These are phyloP conservation scores for Apiotrichum mycotoxinovorans DNA, from an alignment of 1,284 basidiomycete genomes.

Conservation along the genomic window DNA sequence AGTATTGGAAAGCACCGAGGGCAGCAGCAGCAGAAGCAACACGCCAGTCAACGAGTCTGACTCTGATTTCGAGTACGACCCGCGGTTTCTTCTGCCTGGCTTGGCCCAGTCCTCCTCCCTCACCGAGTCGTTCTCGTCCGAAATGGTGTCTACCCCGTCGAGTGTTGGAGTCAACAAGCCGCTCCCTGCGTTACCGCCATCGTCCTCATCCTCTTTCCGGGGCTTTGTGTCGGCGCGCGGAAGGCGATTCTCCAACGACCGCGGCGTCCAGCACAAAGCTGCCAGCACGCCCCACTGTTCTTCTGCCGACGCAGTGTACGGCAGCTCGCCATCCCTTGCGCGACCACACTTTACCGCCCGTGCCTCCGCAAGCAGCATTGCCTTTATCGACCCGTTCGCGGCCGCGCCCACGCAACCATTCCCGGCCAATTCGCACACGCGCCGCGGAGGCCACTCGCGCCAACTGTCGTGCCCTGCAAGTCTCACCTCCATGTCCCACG, in stretches of 20 bases:
- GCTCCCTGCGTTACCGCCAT: not conserved
- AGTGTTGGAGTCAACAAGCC: not conserved
- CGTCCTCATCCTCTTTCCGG: not conserved
- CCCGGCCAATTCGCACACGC: not conserved
- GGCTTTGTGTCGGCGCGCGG: not conserved
- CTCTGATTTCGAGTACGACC: not conserved
- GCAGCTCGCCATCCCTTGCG: not conserved
- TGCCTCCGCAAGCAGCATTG: not conserved
- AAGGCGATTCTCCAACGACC: not conserved
- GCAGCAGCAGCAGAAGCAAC: no score
- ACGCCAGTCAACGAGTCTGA: not conserved
- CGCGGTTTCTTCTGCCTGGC: not conserved
- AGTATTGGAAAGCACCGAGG: not conserved
- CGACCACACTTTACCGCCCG: not conserved
- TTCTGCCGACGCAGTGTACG: not conserved
- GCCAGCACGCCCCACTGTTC: no score
- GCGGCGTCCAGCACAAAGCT: no score
- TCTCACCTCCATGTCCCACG: not conserved
- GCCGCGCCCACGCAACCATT: not conserved
- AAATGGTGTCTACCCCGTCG: not conserved
- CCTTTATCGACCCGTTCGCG: not conserved
- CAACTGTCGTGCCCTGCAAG: not conserved
- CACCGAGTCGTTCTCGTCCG: not conserved
- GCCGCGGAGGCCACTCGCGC: not conserved
- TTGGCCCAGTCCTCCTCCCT: not conserved